Evolutionary conservation across 2,329 filamentous ascomycete species (phyloP), one percentile per base, ranked within the genome.

Genomic region (Cercospora brassicicola): DNA sequence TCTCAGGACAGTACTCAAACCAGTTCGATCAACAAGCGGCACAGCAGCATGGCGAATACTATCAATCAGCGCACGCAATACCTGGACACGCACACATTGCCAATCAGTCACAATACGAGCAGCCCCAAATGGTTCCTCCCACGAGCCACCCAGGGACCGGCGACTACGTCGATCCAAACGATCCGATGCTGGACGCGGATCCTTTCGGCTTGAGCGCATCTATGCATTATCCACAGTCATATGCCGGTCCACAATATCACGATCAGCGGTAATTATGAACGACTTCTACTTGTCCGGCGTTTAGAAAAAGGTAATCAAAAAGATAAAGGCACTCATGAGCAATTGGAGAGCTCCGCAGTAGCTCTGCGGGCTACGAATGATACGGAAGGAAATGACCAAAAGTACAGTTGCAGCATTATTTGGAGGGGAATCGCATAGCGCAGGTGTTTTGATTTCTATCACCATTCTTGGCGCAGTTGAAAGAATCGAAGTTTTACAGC

Each of bases 181-280:
- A 97, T 76, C 91, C 93, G 18, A 92, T 93, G 81, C 84, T 96
- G 59, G 94, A 97, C 78, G 92, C 93, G 80, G 94, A 97, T 79
- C 94, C 94, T 0, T 98, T 97, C 76, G 94, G 94, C 11, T 84
- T 97, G 62, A 94, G 91, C 67, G 94, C 94, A 39, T 96, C 92
- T 81, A 97, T 97, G 94, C 72, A 73, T 45, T 72, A 71, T 36
- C 72, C 72, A 4, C 67, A 68, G 3, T 66, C 55, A 8, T 72
- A 72, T 59, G 67, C 69, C 2, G 73, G 66, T 48, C 71, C 74
- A n/a, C 72, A 73, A 39, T 71, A 69, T 36, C 71, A 73, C 39
- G 65, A 30, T 23, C 70, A 66, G 53, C 65, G 67, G 23, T 69
- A 48, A 65, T 53, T n/a, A 26, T 28, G 2, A 20, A 57, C 53